Conservation (phyloP, 2,329 filamentous ascomycete genomes). For the Calonectria leucothoes region DNA sequence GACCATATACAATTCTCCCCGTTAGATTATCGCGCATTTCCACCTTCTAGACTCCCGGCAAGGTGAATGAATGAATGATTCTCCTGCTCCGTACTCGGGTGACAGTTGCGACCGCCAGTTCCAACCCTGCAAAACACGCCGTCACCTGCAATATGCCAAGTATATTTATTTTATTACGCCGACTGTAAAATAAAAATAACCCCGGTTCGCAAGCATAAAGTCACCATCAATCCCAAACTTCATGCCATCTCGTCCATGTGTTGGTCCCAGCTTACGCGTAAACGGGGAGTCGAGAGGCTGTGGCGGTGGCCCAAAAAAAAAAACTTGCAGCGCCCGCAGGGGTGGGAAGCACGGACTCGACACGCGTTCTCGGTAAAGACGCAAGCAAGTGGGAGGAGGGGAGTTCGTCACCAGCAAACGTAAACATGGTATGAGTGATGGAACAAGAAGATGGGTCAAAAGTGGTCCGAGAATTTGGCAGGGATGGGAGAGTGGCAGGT, state of each 20-base stretch:
- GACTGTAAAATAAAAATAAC: not conserved
- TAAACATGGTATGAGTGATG: not conserved
- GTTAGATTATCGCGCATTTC: too few species aligned
- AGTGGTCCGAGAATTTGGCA: not conserved
- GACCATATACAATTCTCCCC: not conserved
- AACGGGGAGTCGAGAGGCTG: not conserved
- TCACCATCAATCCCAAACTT: not conserved
- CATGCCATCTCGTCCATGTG: not conserved
- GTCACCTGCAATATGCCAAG: not conserved
- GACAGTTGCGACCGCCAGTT: not conserved
- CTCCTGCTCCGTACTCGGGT: not conserved
- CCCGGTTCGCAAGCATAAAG: not conserved
- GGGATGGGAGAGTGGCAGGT: not conserved
- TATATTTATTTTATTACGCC: not conserved
- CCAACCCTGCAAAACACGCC: not conserved
- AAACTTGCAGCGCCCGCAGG: not conserved
- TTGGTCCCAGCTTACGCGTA: not conserved
- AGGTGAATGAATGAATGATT: too few species aligned
- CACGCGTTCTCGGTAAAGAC: not conserved
- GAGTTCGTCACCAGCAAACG: constrained; percentile 2
- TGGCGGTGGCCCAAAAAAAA: not conserved
- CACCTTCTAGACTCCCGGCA: not conserved
- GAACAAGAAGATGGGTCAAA: not conserved
- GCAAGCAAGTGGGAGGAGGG: not conserved
- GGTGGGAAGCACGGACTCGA: not conserved